Evolutionary conservation across 306 rosid genomes (phyloP).

Genomic region (Echinosophora koreensis): DNA sequence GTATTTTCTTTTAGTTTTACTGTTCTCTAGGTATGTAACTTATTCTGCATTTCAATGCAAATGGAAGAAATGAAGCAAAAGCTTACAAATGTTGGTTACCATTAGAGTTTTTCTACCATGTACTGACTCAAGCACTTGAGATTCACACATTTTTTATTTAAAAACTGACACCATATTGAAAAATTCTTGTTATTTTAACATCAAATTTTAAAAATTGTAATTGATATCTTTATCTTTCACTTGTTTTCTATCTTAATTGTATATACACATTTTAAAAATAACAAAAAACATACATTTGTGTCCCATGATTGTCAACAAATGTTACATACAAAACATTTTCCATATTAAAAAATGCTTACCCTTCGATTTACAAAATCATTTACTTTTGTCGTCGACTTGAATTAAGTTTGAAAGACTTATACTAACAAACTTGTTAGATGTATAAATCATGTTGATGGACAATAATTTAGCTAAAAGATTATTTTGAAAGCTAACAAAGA

Average conservation of each 20-base stretch:
- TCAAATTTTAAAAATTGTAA: too few species aligned
- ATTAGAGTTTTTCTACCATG: neutral
- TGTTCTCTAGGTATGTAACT: slow-evolving; percentile 24
- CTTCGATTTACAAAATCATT: neutral
- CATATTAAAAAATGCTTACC: neutral
- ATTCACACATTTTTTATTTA: neutral
- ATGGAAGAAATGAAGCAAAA: slow-evolving; percentile 38
- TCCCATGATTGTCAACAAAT: too few species aligned
- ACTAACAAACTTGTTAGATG: neutral
- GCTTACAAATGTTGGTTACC: slow-evolving; percentile 1
- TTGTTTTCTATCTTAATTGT: too few species aligned
- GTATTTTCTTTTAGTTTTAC: neutral
- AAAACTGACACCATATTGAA: neutral
- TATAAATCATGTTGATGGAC: neutral
- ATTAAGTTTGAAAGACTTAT: neutral
- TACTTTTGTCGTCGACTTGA: neutral
- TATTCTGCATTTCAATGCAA: slow-evolving; percentile 10
- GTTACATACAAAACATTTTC: too few species aligned
- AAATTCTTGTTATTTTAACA: neutral
- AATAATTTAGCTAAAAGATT: neutral
- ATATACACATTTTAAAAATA: too few species aligned
- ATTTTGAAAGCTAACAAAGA: neutral
- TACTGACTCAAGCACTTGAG: neutral
- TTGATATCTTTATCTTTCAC: too few species aligned
- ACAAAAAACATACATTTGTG: too few species aligned